Percentiles rank a stretch among this genome's conserved stretches.
Evolutionary conservation across 352 stramenopile genomes (phyloP).

Genomic region (Phytophthora litchii): DNA sequence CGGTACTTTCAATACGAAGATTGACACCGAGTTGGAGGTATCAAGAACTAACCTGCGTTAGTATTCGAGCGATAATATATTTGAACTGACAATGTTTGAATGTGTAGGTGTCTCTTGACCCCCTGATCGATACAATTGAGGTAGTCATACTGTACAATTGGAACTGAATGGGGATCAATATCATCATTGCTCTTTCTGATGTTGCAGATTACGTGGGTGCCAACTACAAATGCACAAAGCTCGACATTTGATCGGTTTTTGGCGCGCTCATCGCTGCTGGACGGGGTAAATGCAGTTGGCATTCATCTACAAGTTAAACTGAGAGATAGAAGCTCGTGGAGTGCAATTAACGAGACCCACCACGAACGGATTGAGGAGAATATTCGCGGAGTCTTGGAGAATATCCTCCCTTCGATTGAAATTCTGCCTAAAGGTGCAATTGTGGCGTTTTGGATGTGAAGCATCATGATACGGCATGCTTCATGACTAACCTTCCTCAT

Average conservation of each 20-base stretch:
- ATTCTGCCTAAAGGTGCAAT: conserved; percentile 27
- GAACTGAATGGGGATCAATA: neutral
- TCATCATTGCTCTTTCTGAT: neutral
- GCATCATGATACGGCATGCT: neutral
- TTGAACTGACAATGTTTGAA: conserved; percentile 3
- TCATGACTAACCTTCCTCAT: conserved; percentile 7
- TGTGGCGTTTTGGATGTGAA: neutral
- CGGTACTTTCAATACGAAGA: conserved; percentile 29
- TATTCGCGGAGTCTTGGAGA: conserved; percentile 33
- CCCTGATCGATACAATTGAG: conserved; percentile 46
- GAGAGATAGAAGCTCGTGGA: neutral
- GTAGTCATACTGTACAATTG: conserved; percentile 12
- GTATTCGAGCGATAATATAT: conserved; percentile 2
- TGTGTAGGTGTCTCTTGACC: conserved; percentile 33
- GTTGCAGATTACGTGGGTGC: conserved; percentile 45
- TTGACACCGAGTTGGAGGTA: conserved; percentile 25
- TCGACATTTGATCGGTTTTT: conserved; percentile 47
- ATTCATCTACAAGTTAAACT: conserved; percentile 48
- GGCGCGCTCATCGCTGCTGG: conserved; percentile 30
- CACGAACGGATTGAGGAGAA: conserved; percentile 44
- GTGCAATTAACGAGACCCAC: conserved; percentile 17
- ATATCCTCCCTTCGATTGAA: conserved; percentile 28
- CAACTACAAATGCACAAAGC: conserved; percentile 25
- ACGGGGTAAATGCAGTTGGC: conserved; percentile 33
- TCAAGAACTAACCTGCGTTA: neutral